These are phyloP conservation scores for Talaromyces proteolyticus DNA, from an alignment of 495 filamentous ascomycete species.

Conservation along the genomic window DNA sequence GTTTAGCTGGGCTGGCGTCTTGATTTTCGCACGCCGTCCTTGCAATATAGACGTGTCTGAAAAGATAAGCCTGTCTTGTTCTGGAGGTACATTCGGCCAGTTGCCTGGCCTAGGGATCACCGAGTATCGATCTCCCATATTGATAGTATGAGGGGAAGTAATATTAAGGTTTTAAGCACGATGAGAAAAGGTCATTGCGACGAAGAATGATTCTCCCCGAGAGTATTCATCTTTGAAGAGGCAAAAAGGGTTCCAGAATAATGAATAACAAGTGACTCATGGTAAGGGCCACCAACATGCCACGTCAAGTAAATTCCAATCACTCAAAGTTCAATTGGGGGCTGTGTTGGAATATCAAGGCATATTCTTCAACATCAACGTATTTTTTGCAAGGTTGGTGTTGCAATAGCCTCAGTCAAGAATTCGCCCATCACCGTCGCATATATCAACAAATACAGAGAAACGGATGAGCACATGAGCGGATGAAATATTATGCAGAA, in stretches of 20 bases:
- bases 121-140: conserved; percentile 1
- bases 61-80: conserved; percentile 6
- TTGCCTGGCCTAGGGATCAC: neutral
- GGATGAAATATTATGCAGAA: neutral
- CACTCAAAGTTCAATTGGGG: neutral
- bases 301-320: neutral
- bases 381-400: neutral
- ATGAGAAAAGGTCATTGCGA: neutral
- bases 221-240: neutral
- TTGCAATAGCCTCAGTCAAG: neutral
- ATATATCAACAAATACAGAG: neutral
- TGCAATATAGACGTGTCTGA: conserved; percentile 12
- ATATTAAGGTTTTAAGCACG: neutral
- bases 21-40: conserved; percentile 12
- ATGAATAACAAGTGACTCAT: neutral
- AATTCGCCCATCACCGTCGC: neutral
- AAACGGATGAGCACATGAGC: neutral
- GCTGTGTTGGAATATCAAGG: neutral
- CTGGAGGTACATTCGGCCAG: conserved; percentile 1
- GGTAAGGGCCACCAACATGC: neutral
- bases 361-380: neutral
- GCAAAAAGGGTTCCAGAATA: neutral
- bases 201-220: neutral
- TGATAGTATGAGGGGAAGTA: neutral
- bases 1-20: conserved; percentile 30